These are phyloP conservation scores for Diplodia scrobiculata DNA, from an alignment of 2,329 filamentous ascomycete species.

Conservation along the genomic window DNA sequence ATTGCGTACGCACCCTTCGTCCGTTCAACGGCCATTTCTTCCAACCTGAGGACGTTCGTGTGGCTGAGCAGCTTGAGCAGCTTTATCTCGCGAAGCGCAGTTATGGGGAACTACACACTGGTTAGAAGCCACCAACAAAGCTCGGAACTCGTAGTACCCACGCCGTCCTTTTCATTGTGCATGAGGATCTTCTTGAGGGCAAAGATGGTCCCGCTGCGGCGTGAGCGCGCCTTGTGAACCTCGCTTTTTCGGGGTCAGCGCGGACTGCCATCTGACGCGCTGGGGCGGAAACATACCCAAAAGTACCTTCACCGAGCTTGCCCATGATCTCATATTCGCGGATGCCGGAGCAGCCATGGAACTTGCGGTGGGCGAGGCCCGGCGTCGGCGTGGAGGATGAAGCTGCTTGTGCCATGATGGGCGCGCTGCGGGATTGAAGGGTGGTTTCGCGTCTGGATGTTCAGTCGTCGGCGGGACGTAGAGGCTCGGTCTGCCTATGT, in stretches of 20 bases:
- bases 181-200: slow-evolving; percentile 98
- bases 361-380: slow-evolving; percentile 59
- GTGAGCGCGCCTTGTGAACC: slow-evolving; percentile 84
- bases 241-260: slow-evolving; percentile 57
- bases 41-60: slow-evolving; percentile 78
- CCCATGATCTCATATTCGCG: slow-evolving; percentile 75
- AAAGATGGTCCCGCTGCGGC: slow-evolving; percentile 71
- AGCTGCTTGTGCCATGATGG: slow-evolving; percentile 25
- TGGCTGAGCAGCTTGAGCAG: slow-evolving; percentile 94
- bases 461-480: slow-evolving; percentile 22
- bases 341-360: slow-evolving; percentile 82
- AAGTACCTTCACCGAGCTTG: slow-evolving; percentile 92
- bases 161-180: slow-evolving; percentile 98
- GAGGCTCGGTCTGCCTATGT: slow-evolving; percentile 13
- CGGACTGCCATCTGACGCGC: slow-evolving; percentile 21
- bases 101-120: slow-evolving; percentile 79
- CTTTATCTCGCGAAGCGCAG: slow-evolving; percentile 95
- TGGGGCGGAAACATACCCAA: slow-evolving; percentile 64
- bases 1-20: slow-evolving; percentile 58
- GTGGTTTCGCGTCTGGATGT: background rate
- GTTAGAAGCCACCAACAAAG: background rate
- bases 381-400: slow-evolving; percentile 50
- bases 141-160: slow-evolving; percentile 47
- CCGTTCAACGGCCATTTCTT: slow-evolving; percentile 94
- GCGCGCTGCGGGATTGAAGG: background rate